phyloP scores from a whole-genome alignment of 1,284 basidiomycete species.

The Termitomyces sp. region DNA sequence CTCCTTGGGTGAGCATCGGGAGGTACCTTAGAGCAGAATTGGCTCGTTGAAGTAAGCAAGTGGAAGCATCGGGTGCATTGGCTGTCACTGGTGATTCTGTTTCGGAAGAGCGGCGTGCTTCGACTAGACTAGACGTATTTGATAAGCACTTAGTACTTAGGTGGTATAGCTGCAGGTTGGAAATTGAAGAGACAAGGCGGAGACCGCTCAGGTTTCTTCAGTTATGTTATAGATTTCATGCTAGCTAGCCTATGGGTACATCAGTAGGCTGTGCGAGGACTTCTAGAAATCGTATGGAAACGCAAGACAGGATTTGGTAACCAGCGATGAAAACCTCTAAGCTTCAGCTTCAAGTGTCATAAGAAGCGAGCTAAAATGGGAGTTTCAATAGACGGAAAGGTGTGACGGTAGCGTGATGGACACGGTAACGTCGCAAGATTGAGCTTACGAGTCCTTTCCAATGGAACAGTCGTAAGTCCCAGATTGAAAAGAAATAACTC shows the following conservation, averaged over 20 bases:
- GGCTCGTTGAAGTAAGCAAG: neutral
- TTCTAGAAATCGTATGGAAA: neutral
- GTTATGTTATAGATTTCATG: no score
- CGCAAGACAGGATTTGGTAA: neutral
- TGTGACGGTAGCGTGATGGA: no score
- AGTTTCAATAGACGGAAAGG: neutral
- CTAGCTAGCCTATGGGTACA: neutral
- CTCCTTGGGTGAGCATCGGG: neutral
- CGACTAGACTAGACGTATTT: neutral
- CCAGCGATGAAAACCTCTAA: neutral
- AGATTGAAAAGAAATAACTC: no score
- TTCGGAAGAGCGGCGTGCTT: neutral
- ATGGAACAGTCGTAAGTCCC: no score
- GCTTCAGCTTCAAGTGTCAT: neutral
- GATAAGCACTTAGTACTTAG: neutral
- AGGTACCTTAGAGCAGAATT: neutral
- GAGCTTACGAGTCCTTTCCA: no score
- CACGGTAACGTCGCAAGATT: no score
- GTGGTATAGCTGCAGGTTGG: neutral
- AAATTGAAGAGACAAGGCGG: no score
- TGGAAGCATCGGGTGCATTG: neutral
- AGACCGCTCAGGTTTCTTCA: neutral
- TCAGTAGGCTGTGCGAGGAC: neutral
- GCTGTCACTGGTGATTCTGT: neutral
- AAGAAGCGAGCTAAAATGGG: neutral